Evolutionary conservation across 257 asterid species (phyloP).

Genomic region (Solanum commersonii): DNA sequence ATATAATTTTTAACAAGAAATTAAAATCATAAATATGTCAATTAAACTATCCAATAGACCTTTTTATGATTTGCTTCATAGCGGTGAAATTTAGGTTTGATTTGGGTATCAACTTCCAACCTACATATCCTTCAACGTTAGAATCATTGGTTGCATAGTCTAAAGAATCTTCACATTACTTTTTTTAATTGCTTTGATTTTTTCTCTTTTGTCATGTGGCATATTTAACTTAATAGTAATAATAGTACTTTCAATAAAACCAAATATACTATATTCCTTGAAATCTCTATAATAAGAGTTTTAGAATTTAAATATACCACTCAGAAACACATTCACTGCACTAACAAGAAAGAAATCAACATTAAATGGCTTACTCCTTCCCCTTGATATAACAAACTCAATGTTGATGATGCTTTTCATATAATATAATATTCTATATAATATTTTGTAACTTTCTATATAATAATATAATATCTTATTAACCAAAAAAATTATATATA

Average conservation of each 20-base stretch:
- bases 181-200: not conserved
- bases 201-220: not conserved
- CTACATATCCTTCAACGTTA: no score
- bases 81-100: no score
- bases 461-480: not conserved
- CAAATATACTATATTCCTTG: not conserved
- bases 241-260: no score
- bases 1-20: no score
- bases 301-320: not conserved
- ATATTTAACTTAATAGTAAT: no score
- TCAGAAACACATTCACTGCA: not conserved
- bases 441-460: no score
- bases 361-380: not conserved
- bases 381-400: not conserved
- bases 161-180: no score
- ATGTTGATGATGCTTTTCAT: not conserved
- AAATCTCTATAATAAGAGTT: not conserved
- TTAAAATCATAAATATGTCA: no score
- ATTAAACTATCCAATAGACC: no score
- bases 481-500: rapidly evolving
- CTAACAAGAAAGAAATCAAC: not conserved
- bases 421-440: no score
- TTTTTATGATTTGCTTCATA: no score
- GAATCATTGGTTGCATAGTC: not conserved
- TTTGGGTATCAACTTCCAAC: not conserved